Conservation (phyloP, 2,329 filamentous ascomycete genomes). For the Aspergillus eucalypticola region DNA sequence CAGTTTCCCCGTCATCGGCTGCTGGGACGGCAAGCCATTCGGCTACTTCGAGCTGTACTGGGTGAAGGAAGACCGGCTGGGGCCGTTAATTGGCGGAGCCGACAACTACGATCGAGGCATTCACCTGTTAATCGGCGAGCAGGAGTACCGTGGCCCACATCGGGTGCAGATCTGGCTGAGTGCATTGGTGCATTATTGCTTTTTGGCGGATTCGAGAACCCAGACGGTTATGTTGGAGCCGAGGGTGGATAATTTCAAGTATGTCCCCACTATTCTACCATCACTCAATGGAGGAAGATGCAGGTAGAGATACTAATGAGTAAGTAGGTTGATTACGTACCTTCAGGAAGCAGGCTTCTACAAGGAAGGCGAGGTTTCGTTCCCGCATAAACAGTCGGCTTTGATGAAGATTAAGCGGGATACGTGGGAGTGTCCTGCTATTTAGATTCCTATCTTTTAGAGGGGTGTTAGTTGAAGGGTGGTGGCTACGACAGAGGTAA, state of each 20-base stretch:
- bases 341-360: slow-evolving; percentile 75
- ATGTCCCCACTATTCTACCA: slow-evolving; percentile 35
- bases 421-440: slow-evolving; percentile 70
- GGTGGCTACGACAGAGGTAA: background rate
- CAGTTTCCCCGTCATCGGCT: slow-evolving; percentile 86
- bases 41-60: slow-evolving; percentile 98
- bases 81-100: slow-evolving; percentile 64
- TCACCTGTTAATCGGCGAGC: slow-evolving; percentile 86
- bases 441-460: slow-evolving; percentile 40
- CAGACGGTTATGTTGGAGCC: slow-evolving; percentile 84
- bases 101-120: slow-evolving; percentile 85
- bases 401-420: slow-evolving; percentile 79
- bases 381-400: slow-evolving; percentile 91
- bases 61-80: slow-evolving; percentile 88
- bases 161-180: slow-evolving; percentile 78
- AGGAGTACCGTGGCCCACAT: slow-evolving; percentile 81
- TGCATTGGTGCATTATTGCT: slow-evolving; percentile 83
- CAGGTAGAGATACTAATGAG: slow-evolving; percentile 15
- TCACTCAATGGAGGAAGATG: background rate
- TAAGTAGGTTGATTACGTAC: slow-evolving; percentile 65
- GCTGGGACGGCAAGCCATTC: slow-evolving; percentile 94
- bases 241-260: slow-evolving; percentile 88
- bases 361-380: slow-evolving; percentile 80
- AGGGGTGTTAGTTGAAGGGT: no score
- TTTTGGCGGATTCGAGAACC: slow-evolving; percentile 75